These are phyloP conservation scores for Saturnispora besseyi DNA, from an alignment of 805 yeast species.

Conservation along the genomic window DNA sequence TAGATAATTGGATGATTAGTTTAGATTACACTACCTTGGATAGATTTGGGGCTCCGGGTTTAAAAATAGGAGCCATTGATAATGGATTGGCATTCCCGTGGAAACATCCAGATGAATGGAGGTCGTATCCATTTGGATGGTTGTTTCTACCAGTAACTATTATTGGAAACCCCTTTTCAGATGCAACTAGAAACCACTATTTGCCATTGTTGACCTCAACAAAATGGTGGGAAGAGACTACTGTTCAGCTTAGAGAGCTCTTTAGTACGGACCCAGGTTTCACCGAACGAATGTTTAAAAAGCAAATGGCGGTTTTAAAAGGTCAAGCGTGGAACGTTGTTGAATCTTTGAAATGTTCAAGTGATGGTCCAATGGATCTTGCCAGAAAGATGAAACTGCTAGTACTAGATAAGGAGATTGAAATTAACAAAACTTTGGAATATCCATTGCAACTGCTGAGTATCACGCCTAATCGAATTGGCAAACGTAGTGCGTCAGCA, in stretches of 20 bases:
- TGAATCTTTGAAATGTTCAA: conserved; percentile 46
- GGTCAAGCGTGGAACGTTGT: conserved; percentile 75
- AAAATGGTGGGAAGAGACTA: conserved; percentile 64
- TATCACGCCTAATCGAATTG: too few species aligned
- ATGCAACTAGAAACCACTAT: conserved; percentile 45
- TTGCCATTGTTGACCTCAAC: conserved; percentile 50
- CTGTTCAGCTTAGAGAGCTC: conserved; percentile 36
- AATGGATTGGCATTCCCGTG: conserved; percentile 71
- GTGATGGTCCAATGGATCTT: conserved; percentile 61
- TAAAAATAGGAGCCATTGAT: conserved; percentile 64
- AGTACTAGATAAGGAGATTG: conserved; percentile 54
- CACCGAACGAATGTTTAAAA: conserved; percentile 55
- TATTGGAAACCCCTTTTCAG: conserved; percentile 60
- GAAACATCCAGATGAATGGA: conserved; percentile 79
- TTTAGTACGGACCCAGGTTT: conserved; percentile 53
- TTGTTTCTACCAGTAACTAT: conserved; percentile 52
- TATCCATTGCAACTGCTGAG: not conserved
- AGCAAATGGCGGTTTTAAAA: conserved; percentile 61
- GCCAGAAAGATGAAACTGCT: conserved; percentile 48
- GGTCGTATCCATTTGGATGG: conserved; percentile 77
- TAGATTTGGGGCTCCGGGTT: conserved; percentile 23
- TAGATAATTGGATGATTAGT: conserved; percentile 72
- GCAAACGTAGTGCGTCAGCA: too few species aligned
- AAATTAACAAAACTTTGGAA: conserved; percentile 41
- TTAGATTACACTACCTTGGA: conserved; percentile 33